Evolutionary conservation across 2,329 filamentous ascomycete species (phyloP).

Genomic region (Aaosphaeria arxii): DNA sequence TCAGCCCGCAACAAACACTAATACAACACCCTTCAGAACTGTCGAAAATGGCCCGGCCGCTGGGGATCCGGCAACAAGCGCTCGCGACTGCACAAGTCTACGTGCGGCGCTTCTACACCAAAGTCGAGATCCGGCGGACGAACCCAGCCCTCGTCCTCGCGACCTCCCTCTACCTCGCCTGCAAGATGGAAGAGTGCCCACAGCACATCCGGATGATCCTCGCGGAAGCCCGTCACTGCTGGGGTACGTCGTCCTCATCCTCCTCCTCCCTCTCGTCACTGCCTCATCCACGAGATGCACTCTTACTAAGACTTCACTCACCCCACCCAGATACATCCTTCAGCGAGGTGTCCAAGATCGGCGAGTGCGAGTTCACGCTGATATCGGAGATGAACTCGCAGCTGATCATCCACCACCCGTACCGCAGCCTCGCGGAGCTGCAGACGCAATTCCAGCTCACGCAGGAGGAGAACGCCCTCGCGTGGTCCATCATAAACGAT

Average conservation of each 20-base stretch:
- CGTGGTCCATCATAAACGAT: conserved; percentile 85
- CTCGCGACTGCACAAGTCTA: conserved; percentile 94
- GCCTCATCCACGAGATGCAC: background rate
- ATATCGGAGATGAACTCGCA: conserved; percentile 90
- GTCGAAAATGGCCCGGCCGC: conserved; percentile 76
- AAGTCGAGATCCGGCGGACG: conserved; percentile 85
- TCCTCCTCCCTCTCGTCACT: background rate
- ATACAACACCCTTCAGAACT: conserved; percentile 53
- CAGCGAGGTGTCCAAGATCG: conserved; percentile 74
- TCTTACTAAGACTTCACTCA: conserved; percentile 1
- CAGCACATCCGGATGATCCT: conserved; percentile 93
- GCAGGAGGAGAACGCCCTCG: conserved; percentile 74
- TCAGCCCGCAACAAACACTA: background rate
- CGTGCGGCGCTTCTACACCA: conserved; percentile 88
- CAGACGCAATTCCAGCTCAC: conserved; percentile 67
- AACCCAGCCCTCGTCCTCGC: conserved; percentile 91
- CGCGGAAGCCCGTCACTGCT: conserved; percentile 74
- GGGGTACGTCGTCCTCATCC: conserved; percentile 21
- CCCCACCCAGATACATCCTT: conserved; percentile 27
- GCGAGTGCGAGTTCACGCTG: conserved; percentile 90
- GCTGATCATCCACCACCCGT: conserved; percentile 87
- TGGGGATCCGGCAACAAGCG: conserved; percentile 84
- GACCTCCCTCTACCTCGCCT: conserved; percentile 92
- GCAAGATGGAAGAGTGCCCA: conserved; percentile 96
- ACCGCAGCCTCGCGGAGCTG: conserved; percentile 73